A percentile compares a stretch with the other conserved stretches of the same genome.
phyloP scores from a whole-genome alignment of 2,329 filamentous ascomycete genomes.

The Calonectria pteridis region DNA sequence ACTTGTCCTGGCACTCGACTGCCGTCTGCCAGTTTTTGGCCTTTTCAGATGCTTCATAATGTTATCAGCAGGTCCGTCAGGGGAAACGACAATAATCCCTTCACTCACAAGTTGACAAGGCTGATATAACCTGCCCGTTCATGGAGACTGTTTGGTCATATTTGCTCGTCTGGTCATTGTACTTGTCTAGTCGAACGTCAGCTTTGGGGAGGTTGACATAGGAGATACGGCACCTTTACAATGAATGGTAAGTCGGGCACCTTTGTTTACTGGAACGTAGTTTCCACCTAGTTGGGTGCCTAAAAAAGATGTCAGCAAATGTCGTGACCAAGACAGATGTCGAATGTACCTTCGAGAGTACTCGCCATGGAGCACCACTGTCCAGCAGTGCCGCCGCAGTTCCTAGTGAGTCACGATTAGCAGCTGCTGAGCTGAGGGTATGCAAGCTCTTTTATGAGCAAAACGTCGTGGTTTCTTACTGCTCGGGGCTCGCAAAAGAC shows the following conservation, averaged over 20 bases:
- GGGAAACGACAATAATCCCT: rapidly evolving
- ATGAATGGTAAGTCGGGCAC: background rate
- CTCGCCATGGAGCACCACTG: background rate
- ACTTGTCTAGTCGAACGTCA: background rate
- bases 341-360: background rate
- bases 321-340: too few species aligned
- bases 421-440: background rate
- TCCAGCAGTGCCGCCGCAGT: background rate
- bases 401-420: background rate
- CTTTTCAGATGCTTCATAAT: background rate
- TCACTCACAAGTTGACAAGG: background rate
- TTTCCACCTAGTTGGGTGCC: background rate
- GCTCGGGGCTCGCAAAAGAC: background rate
- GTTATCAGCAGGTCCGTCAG: background rate
- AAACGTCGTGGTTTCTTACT: background rate
- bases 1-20: background rate
- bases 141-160: background rate
- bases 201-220: too few species aligned
- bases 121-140: background rate
- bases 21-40: slow-evolving; percentile 3
- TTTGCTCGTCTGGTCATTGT: background rate
- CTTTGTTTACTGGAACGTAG: background rate
- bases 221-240: background rate
- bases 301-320: background rate
- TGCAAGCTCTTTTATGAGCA: too few species aligned